Conservation (phyloP, 2,329 filamentous ascomycete genomes). For the Cordyceps militaris region DNA sequence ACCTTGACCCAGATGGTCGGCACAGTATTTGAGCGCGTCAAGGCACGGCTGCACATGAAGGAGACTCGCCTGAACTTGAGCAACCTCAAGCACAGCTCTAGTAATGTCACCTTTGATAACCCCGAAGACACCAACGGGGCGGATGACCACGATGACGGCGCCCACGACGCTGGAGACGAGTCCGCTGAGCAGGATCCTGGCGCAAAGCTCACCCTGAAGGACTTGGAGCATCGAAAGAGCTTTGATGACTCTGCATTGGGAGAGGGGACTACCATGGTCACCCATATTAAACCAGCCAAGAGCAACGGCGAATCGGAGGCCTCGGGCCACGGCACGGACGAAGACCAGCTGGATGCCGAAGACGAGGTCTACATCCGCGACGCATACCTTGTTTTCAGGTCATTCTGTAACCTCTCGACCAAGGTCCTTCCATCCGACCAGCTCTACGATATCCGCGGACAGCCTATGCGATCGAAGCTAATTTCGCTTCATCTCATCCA, state of each 20-base stretch:
- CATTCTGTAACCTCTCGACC: constrained; percentile 94
- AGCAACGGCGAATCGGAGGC: constrained; percentile 31
- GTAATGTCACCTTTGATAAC: constrained; percentile 44
- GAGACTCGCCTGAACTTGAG: constrained; percentile 61
- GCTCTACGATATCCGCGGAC: constrained; percentile 83
- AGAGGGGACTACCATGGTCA: constrained; percentile 61
- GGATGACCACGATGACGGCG: constrained; percentile 27
- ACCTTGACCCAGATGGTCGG: constrained; percentile 98
- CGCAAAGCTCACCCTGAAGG: constrained; percentile 58
- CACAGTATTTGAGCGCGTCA: constrained; percentile 94
- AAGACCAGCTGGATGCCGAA: constrained; percentile 60
- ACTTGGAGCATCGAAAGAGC: constrained; percentile 60
- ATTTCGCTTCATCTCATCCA: constrained; percentile 94
- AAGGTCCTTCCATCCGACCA: constrained; percentile 86
- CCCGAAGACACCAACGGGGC: constrained; percentile 31
- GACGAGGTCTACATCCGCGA: constrained; percentile 97
- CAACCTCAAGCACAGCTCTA: constrained; percentile 45
- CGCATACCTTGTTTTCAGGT: constrained; percentile 93
- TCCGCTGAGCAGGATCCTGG: constrained; percentile 26
- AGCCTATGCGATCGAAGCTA: constrained; percentile 95
- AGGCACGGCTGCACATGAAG: constrained; percentile 77
- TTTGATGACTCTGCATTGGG: constrained; percentile 62
- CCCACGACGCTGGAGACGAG: constrained; percentile 24
- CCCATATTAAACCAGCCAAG: constrained; percentile 47
- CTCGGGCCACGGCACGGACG: constrained; percentile 22